Conservation (phyloP, 257 asterid genomes). For the Solanum lycopersicoides region DNA sequence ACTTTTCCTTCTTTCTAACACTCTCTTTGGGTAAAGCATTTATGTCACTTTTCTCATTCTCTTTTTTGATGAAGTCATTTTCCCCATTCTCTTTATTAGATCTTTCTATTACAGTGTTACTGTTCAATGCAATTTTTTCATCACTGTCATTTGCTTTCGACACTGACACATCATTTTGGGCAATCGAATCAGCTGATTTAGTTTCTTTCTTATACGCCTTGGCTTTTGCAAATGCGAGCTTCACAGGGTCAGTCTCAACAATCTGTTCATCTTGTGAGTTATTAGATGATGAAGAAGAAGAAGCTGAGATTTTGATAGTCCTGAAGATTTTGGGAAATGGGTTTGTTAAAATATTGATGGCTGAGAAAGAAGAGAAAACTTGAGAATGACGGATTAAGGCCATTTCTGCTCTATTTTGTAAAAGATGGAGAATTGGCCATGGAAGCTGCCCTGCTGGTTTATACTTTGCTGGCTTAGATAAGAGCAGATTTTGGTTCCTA, state of each 20-base stretch:
- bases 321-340: slow-evolving; percentile 11
- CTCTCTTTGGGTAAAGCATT: slow-evolving; percentile 13
- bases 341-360: slow-evolving; percentile 18
- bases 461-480: background rate
- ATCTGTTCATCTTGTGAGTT: slow-evolving; percentile 8
- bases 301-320: slow-evolving; percentile 30
- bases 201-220: slow-evolving; percentile 37
- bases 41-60: slow-evolving; percentile 10
- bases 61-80: slow-evolving; percentile 7
- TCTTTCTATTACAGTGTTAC: slow-evolving; percentile 7
- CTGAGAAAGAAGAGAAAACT: slow-evolving; percentile 27
- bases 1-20: slow-evolving; percentile 21
- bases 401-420: slow-evolving; percentile 16
- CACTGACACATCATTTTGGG: background rate
- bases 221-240: slow-evolving; percentile 60
- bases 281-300: slow-evolving; percentile 4
- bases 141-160: background rate
- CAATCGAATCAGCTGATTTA: slow-evolving; percentile 12
- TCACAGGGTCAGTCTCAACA: slow-evolving; percentile 34
- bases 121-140: slow-evolving; percentile 29
- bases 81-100: slow-evolving; percentile 17
- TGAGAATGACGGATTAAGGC: slow-evolving; percentile 40
- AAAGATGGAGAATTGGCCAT: background rate
- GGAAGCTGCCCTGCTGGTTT: background rate
- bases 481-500: background rate